Evolutionary conservation across 1,139 yeast species (phyloP).

Genomic region (Nakaseomyces bracarensis): DNA sequence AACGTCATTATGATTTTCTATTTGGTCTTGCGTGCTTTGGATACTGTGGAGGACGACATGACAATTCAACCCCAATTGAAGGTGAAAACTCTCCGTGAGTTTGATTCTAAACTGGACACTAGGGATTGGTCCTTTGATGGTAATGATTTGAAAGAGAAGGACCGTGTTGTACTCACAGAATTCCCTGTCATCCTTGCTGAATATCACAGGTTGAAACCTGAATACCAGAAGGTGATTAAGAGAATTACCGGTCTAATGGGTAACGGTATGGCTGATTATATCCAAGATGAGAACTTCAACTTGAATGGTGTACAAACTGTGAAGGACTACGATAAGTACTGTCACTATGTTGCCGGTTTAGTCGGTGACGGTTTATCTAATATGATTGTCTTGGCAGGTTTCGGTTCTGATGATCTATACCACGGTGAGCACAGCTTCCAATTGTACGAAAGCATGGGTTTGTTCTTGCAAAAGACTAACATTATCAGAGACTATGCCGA

Average conservation of each 20-base stretch:
- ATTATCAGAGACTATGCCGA: constrained; percentile 93
- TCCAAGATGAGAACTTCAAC: constrained; percentile 69
- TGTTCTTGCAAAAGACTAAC: constrained; percentile 67
- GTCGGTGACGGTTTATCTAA: constrained; percentile 94
- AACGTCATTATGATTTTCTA: constrained; percentile 78
- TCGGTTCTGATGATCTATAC: constrained; percentile 46
- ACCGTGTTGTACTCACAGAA: constrained; percentile 67
- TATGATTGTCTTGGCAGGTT: constrained; percentile 61
- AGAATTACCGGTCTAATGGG: constrained; percentile 85
- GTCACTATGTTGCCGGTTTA: constrained; percentile 95
- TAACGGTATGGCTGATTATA: constrained; percentile 95
- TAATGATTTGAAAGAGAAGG: constrained; percentile 68
- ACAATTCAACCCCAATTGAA: constrained; percentile 62
- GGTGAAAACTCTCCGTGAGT: constrained; percentile 63
- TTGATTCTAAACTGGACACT: constrained; percentile 52
- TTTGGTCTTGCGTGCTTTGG: constrained; percentile 79
- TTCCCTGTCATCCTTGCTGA: constrained; percentile 63
- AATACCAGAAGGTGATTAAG: constrained; percentile 68
- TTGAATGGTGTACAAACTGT: constrained; percentile 69
- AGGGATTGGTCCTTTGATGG: constrained; percentile 78
- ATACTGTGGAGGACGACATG: constrained; percentile 97
- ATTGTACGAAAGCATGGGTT: constrained; percentile 82
- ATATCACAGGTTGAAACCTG: constrained; percentile 63
- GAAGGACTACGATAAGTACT: constrained; percentile 79
- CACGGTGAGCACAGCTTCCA: constrained; percentile 42